Conservation (phyloP, 2,329 filamentous ascomycete genomes). For the Xylariaceae sp. region DNA sequence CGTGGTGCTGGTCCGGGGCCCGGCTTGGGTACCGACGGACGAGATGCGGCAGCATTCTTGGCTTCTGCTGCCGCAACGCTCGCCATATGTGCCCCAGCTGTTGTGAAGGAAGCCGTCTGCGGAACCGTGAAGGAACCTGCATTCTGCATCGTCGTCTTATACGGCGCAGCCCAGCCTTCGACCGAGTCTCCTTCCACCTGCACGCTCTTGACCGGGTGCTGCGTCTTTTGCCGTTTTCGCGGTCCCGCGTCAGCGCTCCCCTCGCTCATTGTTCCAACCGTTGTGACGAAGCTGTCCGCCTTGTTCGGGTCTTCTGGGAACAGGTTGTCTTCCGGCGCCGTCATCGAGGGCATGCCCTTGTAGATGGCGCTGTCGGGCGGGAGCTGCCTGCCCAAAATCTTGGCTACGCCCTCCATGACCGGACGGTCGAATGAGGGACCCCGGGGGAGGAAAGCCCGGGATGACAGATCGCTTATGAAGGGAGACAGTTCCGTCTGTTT, state of each 20-base stretch:
- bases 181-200: constrained; percentile 32
- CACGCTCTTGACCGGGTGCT: constrained; percentile 32
- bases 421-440: constrained; percentile 65
- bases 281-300: constrained; percentile 21
- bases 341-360: constrained; percentile 46
- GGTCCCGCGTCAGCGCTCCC: constrained; percentile 14
- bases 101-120: constrained; percentile 51
- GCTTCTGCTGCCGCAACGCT: constrained; percentile 34
- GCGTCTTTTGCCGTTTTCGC: constrained; percentile 27
- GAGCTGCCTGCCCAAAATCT: constrained; percentile 60
- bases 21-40: constrained; percentile 12
- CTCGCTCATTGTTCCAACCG: constrained; percentile 16
- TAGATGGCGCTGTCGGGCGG: constrained; percentile 53
- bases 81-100: constrained; percentile 50
- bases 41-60: constrained; percentile 17
- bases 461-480: constrained; percentile 54
- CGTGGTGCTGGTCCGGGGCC: constrained; percentile 6
- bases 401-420: constrained; percentile 61
- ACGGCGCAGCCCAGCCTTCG: constrained; percentile 34
- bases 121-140: constrained; percentile 54
- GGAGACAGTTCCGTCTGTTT: constrained; percentile 56
- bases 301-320: constrained; percentile 61
- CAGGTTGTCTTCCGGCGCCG: constrained; percentile 58
- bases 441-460: constrained; percentile 38
- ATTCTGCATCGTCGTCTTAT: constrained; percentile 58